phyloP scores from a whole-genome alignment of 257 asterid species.

The Prunella vulgaris region DNA sequence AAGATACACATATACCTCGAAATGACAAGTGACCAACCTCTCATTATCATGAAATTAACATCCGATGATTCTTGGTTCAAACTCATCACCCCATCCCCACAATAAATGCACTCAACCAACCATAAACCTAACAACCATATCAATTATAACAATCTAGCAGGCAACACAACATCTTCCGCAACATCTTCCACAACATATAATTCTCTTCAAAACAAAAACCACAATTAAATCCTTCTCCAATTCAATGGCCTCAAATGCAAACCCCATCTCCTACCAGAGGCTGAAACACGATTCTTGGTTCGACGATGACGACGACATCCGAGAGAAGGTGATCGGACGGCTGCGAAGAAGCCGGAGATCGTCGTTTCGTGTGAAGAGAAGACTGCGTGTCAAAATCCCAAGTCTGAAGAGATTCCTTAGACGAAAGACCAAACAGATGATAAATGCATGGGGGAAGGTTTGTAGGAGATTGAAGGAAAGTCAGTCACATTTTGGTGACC shows the following conservation, averaged over 20 bases:
- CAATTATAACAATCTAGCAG: background rate
- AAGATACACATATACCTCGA: too few species aligned
- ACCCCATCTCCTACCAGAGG: constrained; percentile 40
- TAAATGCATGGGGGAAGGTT: constrained; percentile 45
- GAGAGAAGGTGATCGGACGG: constrained; percentile 38
- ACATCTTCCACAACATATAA: background rate
- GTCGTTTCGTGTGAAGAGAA: constrained; percentile 35
- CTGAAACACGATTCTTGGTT: constrained; percentile 35
- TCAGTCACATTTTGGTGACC: constrained; percentile 67
- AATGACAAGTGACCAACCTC: background rate
- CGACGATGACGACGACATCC: constrained; percentile 30
- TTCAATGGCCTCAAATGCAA: constrained; percentile 33
- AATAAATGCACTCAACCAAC: constrained; percentile 39
- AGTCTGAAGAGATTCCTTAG: constrained; percentile 36
- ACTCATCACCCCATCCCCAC: background rate
- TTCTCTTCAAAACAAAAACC: too few species aligned
- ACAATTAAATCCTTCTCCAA: too few species aligned
- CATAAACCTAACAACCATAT: constrained; percentile 34
- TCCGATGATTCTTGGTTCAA: background rate
- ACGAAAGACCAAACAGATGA: constrained; percentile 41
- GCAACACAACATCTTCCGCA: background rate
- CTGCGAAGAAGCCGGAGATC: constrained; percentile 26
- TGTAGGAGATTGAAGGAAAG: constrained; percentile 68
- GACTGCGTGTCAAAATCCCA: constrained; percentile 48
- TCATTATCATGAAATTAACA: background rate